These are phyloP conservation scores for Botrytis porri DNA, from an alignment of 2,329 filamentous ascomycete genomes.

Conservation along the genomic window DNA sequence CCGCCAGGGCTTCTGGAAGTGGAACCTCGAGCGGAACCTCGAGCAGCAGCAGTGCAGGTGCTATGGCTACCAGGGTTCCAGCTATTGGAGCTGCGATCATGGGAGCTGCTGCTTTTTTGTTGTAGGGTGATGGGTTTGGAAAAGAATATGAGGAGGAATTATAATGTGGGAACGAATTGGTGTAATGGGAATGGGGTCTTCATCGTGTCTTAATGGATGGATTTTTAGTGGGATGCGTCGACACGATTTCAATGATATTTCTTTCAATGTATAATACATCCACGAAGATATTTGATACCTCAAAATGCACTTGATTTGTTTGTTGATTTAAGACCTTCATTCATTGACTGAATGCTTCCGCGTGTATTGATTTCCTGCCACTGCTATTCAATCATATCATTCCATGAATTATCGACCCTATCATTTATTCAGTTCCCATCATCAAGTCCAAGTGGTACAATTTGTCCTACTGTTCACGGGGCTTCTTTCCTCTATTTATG, in stretches of 20 bases:
- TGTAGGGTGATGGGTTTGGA: neutral
- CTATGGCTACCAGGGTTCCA: neutral
- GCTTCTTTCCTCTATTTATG: neutral
- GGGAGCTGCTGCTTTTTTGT: neutral
- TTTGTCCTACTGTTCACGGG: neutral
- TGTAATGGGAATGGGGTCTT: neutral
- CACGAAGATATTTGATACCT: neutral
- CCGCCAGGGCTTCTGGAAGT: neutral
- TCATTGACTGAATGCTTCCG: neutral
- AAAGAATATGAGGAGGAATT: neutral
- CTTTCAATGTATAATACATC: neutral
- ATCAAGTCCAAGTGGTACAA: neutral
- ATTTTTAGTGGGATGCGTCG: neutral
- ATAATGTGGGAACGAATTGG: neutral
- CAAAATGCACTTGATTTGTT: neutral
- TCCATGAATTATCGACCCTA: neutral
- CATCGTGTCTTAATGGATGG: constrained; percentile 1
- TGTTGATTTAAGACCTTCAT: neutral
- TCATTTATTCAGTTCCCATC: neutral
- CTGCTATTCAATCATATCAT: neutral
- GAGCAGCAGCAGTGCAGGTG: neutral
- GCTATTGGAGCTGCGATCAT: neutral
- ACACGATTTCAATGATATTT: neutral
- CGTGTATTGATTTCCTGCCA: neutral
- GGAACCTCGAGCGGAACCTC: neutral